phyloP scores from a whole-genome alignment of 495 filamentous ascomycete species.

The Xylaria curta region DNA sequence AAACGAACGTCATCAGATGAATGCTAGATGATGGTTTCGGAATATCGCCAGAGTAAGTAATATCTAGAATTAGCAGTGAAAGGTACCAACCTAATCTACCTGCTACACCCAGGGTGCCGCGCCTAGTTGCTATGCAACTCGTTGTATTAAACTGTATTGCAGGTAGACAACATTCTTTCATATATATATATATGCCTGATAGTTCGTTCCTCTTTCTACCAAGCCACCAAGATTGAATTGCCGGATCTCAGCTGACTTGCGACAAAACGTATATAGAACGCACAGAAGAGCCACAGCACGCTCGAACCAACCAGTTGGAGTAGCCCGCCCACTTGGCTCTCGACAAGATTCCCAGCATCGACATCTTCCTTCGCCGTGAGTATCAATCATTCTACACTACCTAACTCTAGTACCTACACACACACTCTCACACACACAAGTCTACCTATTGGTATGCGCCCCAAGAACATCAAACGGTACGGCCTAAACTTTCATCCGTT shows the following conservation, averaged over 20 bases:
- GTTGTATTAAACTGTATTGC: not conserved
- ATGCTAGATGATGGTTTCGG: not conserved
- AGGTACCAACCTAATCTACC: not conserved
- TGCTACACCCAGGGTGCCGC: not conserved
- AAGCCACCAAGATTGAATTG: not conserved
- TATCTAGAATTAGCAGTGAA: not conserved
- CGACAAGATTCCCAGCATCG: not conserved
- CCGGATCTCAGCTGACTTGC: not conserved
- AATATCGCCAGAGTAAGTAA: slow-evolving; percentile 1
- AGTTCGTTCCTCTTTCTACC: not conserved
- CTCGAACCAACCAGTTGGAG: not conserved
- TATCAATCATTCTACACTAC: not conserved
- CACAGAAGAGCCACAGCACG: not conserved
- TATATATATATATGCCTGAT: not conserved
- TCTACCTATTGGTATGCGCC: not conserved
- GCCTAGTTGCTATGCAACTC: not conserved
- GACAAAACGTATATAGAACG: too few species aligned
- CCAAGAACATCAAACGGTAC: not conserved
- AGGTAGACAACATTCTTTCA: too few species aligned
- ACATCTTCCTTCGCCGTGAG: not conserved
- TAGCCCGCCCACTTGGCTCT: not conserved
- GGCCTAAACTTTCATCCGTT: not conserved
- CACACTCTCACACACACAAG: not conserved
- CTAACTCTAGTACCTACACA: not conserved
- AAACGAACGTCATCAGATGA: not conserved